These are phyloP conservation scores for Gyromitra esculenta DNA, from an alignment of 2,329 filamentous ascomycete genomes.

Conservation along the genomic window DNA sequence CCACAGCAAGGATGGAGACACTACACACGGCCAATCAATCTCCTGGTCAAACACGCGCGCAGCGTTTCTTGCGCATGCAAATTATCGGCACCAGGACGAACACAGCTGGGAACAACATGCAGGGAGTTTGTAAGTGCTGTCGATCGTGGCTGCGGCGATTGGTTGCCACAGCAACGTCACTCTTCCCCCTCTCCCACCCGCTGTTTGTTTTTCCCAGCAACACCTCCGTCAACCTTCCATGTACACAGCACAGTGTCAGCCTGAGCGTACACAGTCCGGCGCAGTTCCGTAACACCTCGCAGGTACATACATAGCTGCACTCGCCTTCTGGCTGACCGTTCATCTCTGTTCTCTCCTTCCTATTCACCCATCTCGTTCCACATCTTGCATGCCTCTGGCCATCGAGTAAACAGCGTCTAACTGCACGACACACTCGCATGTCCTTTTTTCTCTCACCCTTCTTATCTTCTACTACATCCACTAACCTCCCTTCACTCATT, in stretches of 20 bases:
- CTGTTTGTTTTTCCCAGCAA: constrained; percentile 51
- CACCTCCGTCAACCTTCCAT: constrained; percentile 41
- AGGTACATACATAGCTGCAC: constrained; percentile 51
- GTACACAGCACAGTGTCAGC: constrained; percentile 31
- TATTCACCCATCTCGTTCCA: constrained; percentile 50
- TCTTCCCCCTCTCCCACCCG: constrained; percentile 39
- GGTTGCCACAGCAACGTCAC: constrained; percentile 50
- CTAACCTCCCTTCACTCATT: constrained; percentile 30
- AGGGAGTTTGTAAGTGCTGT: constrained; percentile 39
- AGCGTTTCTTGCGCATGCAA: constrained; percentile 43
- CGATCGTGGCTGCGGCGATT: constrained; percentile 44
- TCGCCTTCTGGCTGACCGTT: constrained; percentile 43
- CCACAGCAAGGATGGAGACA: constrained; percentile 24
- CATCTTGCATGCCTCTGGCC: constrained; percentile 48
- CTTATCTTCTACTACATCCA: constrained; percentile 51
- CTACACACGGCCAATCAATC: constrained; percentile 32
- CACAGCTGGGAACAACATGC: constrained; percentile 24
- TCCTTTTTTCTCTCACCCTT: constrained; percentile 49
- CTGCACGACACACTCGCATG: constrained; percentile 46
- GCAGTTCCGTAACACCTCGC: constrained; percentile 45
- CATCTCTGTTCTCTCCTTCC: constrained; percentile 49
- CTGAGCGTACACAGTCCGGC: constrained; percentile 46
- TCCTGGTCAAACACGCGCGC: constrained; percentile 16
- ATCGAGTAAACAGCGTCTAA: constrained; percentile 51
- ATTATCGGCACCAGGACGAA: constrained; percentile 46